These are phyloP conservation scores for Suhomyces kilbournensis DNA, from an alignment of 805 yeast genomes.

Conservation along the genomic window DNA sequence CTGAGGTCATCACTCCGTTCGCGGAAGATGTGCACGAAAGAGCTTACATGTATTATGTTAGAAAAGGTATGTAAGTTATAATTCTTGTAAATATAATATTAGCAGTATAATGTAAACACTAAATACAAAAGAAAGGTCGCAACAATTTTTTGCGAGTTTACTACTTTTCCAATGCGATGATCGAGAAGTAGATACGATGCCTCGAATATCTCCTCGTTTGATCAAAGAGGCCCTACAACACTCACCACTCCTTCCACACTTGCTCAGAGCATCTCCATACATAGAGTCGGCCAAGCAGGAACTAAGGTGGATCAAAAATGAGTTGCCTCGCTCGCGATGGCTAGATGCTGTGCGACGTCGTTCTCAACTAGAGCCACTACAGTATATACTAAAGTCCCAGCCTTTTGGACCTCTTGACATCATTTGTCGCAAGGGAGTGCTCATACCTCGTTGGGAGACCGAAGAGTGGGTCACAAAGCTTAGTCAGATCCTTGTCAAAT, in stretches of 20 bases:
- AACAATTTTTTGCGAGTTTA: not conserved
- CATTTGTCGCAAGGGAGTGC: slow-evolving; percentile 57
- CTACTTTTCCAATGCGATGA: not conserved
- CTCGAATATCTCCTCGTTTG: slow-evolving; percentile 28
- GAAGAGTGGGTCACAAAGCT: slow-evolving; percentile 78
- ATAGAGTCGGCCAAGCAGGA: slow-evolving; percentile 52
- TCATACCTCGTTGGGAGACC: slow-evolving; percentile 94
- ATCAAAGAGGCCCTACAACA: slow-evolving; percentile 25
- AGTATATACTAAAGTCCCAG: slow-evolving; percentile 79
- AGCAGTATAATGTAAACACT: slow-evolving; percentile 6
- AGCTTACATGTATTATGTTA: slow-evolving; percentile 90
- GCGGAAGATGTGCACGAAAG: slow-evolving; percentile 80
- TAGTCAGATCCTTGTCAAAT: not conserved
- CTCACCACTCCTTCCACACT: slow-evolving; percentile 30
- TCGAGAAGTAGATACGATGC: slow-evolving; percentile 17
- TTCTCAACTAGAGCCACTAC: slow-evolving; percentile 63
- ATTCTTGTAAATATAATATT: slow-evolving; percentile 4
- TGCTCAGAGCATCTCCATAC: slow-evolving; percentile 28
- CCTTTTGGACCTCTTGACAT: slow-evolving; percentile 78
- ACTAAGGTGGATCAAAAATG: slow-evolving; percentile 60
- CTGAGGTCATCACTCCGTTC: slow-evolving; percentile 92
- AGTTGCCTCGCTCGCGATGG: slow-evolving; percentile 51
- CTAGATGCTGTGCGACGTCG: slow-evolving; percentile 52
- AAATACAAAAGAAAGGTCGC: not conserved
- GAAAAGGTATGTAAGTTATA: slow-evolving; percentile 52